Evolutionary conservation across 495 filamentous ascomycete species (phyloP).

Genomic region (Lasiosphaeria miniovina): DNA sequence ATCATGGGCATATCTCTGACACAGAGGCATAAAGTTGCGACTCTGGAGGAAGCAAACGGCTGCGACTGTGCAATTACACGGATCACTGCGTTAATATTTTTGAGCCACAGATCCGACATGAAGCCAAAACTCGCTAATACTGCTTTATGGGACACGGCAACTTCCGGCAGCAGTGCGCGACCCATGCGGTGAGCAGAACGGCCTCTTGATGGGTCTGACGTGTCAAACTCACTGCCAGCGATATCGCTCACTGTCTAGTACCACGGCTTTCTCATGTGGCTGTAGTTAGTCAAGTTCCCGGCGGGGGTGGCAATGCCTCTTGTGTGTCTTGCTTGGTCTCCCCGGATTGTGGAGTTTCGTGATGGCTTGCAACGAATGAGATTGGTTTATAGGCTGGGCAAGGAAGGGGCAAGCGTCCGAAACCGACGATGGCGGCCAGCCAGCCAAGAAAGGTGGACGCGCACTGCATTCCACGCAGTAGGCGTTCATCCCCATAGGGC

Average conservation of each 20-base stretch:
- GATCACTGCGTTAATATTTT: constrained; percentile 7
- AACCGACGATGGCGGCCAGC: constrained; percentile 1
- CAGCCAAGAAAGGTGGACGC: constrained; percentile 1
- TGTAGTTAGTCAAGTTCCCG: not conserved
- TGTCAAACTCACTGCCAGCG: no score
- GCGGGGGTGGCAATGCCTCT: constrained; percentile 3
- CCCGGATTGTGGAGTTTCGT: not conserved
- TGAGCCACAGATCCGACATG: not conserved
- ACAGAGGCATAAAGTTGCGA: constrained; percentile 6
- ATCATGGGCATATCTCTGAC: constrained; percentile 14
- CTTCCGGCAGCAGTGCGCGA: not conserved
- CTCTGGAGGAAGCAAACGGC: not conserved
- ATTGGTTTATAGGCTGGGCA: not conserved
- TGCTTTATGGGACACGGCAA: not conserved
- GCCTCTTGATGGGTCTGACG: no score
- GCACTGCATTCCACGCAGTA: not conserved
- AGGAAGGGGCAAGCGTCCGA: not conserved
- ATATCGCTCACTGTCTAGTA: no score
- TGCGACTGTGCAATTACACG: constrained; percentile 14
- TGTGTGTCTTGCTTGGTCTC: not conserved
- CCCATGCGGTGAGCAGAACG: not conserved
- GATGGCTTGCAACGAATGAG: not conserved
- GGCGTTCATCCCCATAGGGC: constrained; percentile 15
- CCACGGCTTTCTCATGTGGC: not conserved
- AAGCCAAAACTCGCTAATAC: not conserved